Evolutionary conservation across 2,329 filamentous ascomycete species (phyloP).

Genomic region (Corniculantispora saksenae): DNA sequence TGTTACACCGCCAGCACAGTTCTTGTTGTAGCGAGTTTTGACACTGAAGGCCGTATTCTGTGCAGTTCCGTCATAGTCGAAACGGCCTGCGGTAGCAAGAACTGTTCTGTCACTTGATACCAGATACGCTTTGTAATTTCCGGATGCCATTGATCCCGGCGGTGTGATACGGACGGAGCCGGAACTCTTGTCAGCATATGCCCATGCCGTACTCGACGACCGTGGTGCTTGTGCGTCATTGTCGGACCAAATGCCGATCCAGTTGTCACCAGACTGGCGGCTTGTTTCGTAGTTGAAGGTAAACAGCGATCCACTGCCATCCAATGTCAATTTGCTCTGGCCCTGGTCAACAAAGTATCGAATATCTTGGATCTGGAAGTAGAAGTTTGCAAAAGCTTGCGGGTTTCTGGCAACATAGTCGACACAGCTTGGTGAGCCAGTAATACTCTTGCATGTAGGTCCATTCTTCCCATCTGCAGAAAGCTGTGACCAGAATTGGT

Average conservation of each 20-base stretch:
- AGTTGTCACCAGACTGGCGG: neutral
- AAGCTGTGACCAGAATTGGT: conserved; percentile 9
- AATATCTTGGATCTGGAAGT: conserved; percentile 7
- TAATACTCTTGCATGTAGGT: conserved; percentile 3
- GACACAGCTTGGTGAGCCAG: neutral
- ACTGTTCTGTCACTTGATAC: neutral
- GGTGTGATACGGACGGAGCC: conserved; percentile 1
- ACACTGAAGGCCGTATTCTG: neutral
- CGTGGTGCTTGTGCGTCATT: conserved; percentile 1
- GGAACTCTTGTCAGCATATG: neutral
- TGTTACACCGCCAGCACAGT: neutral
- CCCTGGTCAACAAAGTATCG: neutral
- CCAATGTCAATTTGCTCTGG: neutral
- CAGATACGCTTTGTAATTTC: conserved; percentile 12
- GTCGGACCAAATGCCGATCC: conserved; percentile 7
- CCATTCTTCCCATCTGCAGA: neutral
- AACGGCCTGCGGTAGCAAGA: neutral
- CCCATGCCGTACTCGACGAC: conserved; percentile 1
- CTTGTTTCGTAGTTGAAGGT: conserved; percentile 6
- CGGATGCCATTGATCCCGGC: neutral
- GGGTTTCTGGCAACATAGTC: conserved; percentile 14
- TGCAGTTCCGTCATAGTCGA: neutral
- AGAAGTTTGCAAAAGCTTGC: neutral
- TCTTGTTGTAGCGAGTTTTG: conserved; percentile 3
- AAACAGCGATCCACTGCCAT: neutral